These are phyloP conservation scores for Vitis rotundifolia DNA, from an alignment of 164 flowering plant species.

Conservation along the genomic window DNA sequence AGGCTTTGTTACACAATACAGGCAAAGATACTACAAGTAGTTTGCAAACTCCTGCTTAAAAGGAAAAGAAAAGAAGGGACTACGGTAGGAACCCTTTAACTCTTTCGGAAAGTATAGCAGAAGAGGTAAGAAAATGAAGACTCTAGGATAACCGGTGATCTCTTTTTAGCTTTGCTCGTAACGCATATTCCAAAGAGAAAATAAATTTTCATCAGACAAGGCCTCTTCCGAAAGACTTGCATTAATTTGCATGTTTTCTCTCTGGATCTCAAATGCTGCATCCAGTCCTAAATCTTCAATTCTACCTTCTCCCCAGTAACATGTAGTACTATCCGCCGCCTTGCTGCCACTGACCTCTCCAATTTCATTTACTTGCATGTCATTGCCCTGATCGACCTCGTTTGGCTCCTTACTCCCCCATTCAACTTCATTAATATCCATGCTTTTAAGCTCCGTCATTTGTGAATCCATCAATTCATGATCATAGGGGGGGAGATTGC, in stretches of 20 bases:
- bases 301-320: background rate
- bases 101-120: too few relatives aligned
- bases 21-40: background rate
- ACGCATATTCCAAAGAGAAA: constrained; percentile 32
- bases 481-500: background rate
- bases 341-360: too few relatives aligned
- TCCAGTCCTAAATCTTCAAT: constrained; percentile 13
- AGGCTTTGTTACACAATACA: background rate
- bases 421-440: background rate
- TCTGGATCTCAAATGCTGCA: constrained; percentile 5
- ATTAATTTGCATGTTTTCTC: constrained; percentile 11
- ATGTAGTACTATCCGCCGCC: too few relatives aligned
- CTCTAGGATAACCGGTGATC: too few relatives aligned
- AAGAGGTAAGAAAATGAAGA: too few relatives aligned
- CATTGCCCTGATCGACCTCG: constrained; percentile 2
- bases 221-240: constrained; percentile 2
- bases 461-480: background rate
- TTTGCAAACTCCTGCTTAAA: background rate
- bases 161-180: constrained; percentile 7
- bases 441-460: background rate
- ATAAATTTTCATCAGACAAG: constrained; percentile 5
- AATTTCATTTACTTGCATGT: too few relatives aligned
- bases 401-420: constrained; percentile 19
- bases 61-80: background rate
- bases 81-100: background rate